Conservation (phyloP, 2,329 filamentous ascomycete species). For the Paecilomyces niveus region DNA sequence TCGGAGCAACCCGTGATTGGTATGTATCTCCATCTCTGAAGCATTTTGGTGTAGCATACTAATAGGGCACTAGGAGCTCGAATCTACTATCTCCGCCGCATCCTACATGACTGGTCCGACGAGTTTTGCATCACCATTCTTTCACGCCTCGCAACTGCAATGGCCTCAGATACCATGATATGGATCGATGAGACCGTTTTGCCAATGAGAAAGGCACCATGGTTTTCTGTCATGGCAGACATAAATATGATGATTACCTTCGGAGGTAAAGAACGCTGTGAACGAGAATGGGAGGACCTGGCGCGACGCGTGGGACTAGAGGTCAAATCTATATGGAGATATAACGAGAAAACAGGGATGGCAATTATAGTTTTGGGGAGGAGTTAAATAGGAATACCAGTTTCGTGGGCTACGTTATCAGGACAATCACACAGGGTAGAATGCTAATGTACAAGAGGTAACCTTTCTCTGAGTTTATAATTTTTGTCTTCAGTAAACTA, state of each 20-base stretch:
- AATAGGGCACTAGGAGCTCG: slow-evolving; percentile 3
- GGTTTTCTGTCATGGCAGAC: slow-evolving; percentile 24
- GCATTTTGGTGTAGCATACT: no score
- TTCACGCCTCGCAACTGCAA: slow-evolving; percentile 18
- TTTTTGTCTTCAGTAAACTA: no score
- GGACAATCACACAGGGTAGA: no score
- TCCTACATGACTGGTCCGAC: slow-evolving; percentile 12
- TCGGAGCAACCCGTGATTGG: neutral
- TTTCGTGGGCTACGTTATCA: no score
- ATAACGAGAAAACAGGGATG: no score
- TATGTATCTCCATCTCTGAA: neutral
- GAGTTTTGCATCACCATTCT: slow-evolving; percentile 21
- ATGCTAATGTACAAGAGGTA: no score
- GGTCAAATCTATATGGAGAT: neutral
- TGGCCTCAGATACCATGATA: slow-evolving; percentile 26
- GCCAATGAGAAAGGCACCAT: slow-evolving; percentile 22
- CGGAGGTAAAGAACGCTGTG: slow-evolving; percentile 27
- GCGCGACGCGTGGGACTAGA: slow-evolving; percentile 6
- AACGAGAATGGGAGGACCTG: slow-evolving; percentile 21
- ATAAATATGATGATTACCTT: slow-evolving; percentile 30
- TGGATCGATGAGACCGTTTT: slow-evolving; percentile 38
- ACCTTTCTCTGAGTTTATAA: no score
- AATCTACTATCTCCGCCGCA: slow-evolving; percentile 10
- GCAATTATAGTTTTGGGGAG: no score
- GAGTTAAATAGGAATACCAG: no score